These are phyloP conservation scores for Xylaria sp. DNA, from an alignment of 2,329 filamentous ascomycete species.

Conservation along the genomic window DNA sequence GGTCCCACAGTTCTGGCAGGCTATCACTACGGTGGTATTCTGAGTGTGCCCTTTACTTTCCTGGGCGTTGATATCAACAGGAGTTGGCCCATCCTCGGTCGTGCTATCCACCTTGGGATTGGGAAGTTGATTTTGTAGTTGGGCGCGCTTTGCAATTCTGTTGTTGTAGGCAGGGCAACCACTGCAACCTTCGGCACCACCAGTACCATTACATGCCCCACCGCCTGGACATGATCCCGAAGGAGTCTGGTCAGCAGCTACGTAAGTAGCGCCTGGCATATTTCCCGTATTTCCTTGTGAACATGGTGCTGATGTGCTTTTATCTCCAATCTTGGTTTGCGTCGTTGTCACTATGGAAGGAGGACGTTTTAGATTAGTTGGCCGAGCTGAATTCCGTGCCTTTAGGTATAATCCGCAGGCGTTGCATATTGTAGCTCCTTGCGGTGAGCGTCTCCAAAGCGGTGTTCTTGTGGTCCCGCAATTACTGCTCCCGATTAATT, in stretches of 20 bases:
- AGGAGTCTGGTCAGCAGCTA: conserved; percentile 78
- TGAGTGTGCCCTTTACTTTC: conserved; percentile 54
- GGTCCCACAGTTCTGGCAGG: conserved; percentile 96
- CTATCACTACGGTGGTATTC: conserved; percentile 77
- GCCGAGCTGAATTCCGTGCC: conserved; percentile 88
- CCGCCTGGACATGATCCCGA: conserved; percentile 95
- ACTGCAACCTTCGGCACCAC: conserved; percentile 92
- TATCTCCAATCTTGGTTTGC: conserved; percentile 58
- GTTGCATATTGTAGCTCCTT: conserved; percentile 96
- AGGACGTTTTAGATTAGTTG: conserved; percentile 88
- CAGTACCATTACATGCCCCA: conserved; percentile 94
- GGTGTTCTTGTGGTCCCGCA: conserved; percentile 94
- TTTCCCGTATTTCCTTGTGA: conserved; percentile 55
- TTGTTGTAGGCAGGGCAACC: conserved; percentile 99
- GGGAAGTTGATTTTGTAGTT: conserved; percentile 63
- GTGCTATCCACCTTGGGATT: conserved; percentile 47
- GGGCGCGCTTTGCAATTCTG: conserved; percentile 86
- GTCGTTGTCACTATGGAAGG: conserved; percentile 62
- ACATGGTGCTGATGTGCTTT: conserved; percentile 53
- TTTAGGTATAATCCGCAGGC: conserved; percentile 96
- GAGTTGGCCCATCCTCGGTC: conserved; percentile 52
- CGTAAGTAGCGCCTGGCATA: conserved; percentile 72
- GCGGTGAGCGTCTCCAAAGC: conserved; percentile 91
- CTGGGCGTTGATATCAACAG: conserved; percentile 63
- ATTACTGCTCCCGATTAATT: conserved; percentile 70